Percentiles rank a stretch among this genome's conserved stretches.
Evolutionary conservation across 1,139 yeast genomes (phyloP).

Genomic region (Suhomyces ambrosiae): DNA sequence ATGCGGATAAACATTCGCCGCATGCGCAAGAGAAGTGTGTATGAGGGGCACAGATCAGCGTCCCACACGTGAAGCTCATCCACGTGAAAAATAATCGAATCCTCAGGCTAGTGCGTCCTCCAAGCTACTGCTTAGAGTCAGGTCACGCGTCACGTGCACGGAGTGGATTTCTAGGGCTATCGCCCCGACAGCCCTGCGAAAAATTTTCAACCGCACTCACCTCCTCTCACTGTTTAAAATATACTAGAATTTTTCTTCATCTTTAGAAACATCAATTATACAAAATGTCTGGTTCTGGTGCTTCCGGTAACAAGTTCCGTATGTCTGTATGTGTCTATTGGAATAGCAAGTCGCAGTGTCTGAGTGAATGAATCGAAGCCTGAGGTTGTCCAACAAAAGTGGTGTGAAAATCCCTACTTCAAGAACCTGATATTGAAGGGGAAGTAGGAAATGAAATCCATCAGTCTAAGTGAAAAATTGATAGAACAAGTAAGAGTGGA

Average conservation of each 20-base stretch:
- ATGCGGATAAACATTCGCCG: conserved; percentile 1
- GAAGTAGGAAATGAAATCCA: no score
- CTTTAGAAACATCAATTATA: conserved; percentile 15
- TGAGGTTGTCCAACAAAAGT: no score
- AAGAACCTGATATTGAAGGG: no score
- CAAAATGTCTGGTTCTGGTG: conserved; percentile 84
- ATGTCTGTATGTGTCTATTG: conserved; percentile 78
- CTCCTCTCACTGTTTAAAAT: conserved; percentile 4
- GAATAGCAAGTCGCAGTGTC: background rate
- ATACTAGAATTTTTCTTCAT: conserved; percentile 8
- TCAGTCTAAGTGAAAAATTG: no score
- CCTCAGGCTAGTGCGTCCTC: no score
- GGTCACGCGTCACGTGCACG: conserved; percentile 3
- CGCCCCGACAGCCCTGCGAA: conserved; percentile 13
- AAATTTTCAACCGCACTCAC: conserved; percentile 10
- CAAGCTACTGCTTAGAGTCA: no score
- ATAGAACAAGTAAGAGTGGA: no score
- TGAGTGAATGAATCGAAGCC: conserved; percentile 1
- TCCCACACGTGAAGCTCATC: no score
- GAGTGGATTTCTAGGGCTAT: conserved; percentile 10
- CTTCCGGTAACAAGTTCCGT: conserved; percentile 99
- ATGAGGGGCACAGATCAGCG: no score
- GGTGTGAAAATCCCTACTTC: no score
- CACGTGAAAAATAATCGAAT: background rate
- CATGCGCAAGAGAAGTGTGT: background rate